Evolutionary conservation across 345 rosid genomes (phyloP).

Genomic region (Populus ilicifolia): DNA sequence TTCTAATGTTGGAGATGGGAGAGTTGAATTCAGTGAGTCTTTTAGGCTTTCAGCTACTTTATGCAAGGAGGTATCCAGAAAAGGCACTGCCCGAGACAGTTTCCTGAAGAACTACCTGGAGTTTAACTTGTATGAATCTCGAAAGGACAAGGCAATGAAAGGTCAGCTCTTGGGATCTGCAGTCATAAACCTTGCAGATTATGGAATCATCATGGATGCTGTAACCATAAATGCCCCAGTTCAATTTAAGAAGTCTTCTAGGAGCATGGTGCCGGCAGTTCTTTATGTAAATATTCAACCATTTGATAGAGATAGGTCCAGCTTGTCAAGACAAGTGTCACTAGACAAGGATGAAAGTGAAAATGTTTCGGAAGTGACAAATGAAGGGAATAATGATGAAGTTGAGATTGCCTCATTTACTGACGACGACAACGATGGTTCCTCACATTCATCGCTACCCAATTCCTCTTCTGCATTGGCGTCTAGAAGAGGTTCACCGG

Average conservation of each 20-base stretch:
- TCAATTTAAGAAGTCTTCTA: conserved; percentile 58
- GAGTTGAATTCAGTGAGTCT: conserved; percentile 56
- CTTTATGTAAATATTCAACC: conserved; percentile 62
- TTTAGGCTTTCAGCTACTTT: conserved; percentile 56
- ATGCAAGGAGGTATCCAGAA: conserved; percentile 45
- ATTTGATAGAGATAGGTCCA: conserved; percentile 43
- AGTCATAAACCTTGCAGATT: conserved; percentile 68
- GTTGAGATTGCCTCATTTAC: conserved; percentile 67
- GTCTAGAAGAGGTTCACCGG: conserved; percentile 28
- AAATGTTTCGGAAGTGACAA: conserved; percentile 51
- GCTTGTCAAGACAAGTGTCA: conserved; percentile 39
- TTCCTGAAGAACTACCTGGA: conserved; percentile 72
- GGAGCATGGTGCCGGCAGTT: conserved; percentile 43
- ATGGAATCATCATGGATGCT: conserved; percentile 50
- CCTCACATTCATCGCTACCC: conserved; percentile 50
- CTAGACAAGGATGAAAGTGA: conserved; percentile 53
- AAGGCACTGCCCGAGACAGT: conserved; percentile 30
- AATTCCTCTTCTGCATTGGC: conserved; percentile 42
- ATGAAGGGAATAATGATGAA: conserved; percentile 52
- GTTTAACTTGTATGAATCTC: conserved; percentile 61
- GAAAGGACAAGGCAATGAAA: conserved; percentile 55
- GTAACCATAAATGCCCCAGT: conserved; percentile 47
- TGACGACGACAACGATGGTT: conserved; percentile 57
- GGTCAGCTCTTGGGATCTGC: conserved; percentile 80
- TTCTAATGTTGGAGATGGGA: conserved; percentile 50